Base-by-base conservation (phyloP, 2,329 filamentous ascomycete species). In the Pyrenophora seminiperda region DNA sequence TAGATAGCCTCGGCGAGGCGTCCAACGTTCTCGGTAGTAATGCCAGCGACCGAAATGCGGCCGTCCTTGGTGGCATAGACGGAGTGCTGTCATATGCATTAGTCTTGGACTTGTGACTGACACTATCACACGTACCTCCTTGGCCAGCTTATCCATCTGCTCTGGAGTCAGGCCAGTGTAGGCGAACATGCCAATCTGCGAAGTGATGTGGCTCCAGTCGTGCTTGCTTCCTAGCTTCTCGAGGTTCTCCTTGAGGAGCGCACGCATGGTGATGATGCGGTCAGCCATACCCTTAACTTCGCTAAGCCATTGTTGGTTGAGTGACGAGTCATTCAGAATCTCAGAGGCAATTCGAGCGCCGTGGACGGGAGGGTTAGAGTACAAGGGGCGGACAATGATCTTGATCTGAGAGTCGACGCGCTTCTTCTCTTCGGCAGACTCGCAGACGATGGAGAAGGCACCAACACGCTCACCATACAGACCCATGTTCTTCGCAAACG, bases 401-500 rank as follows among this genome's bases (percentile, higher is more conserved):
- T 97, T 97, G 83, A 99, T 81, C 81, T 99, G 94, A 24, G 91
- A 96, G 75, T 97, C 93, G 68, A 99, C 85, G 59, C 91, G 90
- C 81, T 92, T 92, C 84, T 91, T 93, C 84, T 97, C 93, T 63
- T 92, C 92, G 58, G 86, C 82, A 33, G 89, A 87, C 63, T 86
- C 87, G 73, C 88, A 89, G 67, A 97, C 89, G 63, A 97, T 83
- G 66, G 91, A 96, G 84, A 99, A 97, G 61, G 92, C 92, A 71
- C 94, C 94, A 54, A 96, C 91, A 79, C 94, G 93, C 83, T 99
- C 94, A 73, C 94, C 94, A 74, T 99, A 97, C 57, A 99, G 90
- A 79, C 94, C 94, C 93, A 99, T 97, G 85, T 99, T 99, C 88
- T 97, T 97, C 75, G 93, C 93, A 76, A 97, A 97, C 45, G 89